Conservation (phyloP, 2,329 filamentous ascomycete genomes). For the Shiraia bambusicola region DNA sequence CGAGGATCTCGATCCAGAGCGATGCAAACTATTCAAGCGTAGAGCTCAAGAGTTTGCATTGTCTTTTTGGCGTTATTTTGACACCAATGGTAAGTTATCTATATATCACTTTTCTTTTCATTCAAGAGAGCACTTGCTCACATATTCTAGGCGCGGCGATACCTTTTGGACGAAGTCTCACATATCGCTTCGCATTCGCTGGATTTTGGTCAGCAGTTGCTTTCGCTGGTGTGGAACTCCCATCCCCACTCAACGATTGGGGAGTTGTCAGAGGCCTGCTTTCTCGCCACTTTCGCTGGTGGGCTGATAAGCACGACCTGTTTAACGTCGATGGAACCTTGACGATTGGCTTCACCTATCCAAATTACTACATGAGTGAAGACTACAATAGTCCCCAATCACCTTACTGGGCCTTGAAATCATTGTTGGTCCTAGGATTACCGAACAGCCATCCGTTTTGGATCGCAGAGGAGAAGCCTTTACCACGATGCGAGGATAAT, state of each 20-base stretch:
- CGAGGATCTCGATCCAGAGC: slow-evolving; percentile 43
- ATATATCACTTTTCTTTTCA: slow-evolving; percentile 1
- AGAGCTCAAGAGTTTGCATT: slow-evolving; percentile 47
- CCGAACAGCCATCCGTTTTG: slow-evolving; percentile 49
- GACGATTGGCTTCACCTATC: slow-evolving; percentile 51
- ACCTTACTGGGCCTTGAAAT: slow-evolving; percentile 57
- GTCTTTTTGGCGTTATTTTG: slow-evolving; percentile 54
- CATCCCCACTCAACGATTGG: slow-evolving; percentile 40
- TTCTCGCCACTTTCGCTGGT: slow-evolving; percentile 55
- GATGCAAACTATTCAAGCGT: slow-evolving; percentile 43
- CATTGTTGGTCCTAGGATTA: slow-evolving; percentile 49
- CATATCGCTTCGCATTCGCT: slow-evolving; percentile 55
- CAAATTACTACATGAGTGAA: slow-evolving; percentile 58
- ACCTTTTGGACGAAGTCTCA: slow-evolving; percentile 55
- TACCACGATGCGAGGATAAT: slow-evolving; percentile 7
- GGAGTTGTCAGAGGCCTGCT: slow-evolving; percentile 53
- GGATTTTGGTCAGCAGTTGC: slow-evolving; percentile 53
- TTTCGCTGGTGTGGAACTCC: slow-evolving; percentile 47
- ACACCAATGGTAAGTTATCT: slow-evolving; percentile 42
- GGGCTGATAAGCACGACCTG: slow-evolving; percentile 46
- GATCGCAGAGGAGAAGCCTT: slow-evolving; percentile 46
- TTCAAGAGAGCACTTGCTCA: background rate
- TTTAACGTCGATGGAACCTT: slow-evolving; percentile 54
- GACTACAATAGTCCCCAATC: slow-evolving; percentile 61
- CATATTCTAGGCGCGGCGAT: slow-evolving; percentile 49